Evolutionary conservation across 306 rosid species (phyloP).

Genomic region (Rosa rugosa): DNA sequence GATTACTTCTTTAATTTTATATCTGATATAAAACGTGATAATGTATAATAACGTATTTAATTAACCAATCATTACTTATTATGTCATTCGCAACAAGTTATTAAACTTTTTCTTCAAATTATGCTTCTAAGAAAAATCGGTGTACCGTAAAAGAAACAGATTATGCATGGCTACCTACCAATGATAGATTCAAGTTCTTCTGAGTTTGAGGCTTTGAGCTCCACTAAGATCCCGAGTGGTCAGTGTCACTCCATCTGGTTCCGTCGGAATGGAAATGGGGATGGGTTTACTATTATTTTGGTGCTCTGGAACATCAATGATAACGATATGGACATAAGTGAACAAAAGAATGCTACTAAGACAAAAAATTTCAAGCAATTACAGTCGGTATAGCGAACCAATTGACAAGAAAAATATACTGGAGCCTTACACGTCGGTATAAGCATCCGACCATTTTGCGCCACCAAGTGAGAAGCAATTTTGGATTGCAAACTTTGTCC

Average conservation of each 20-base stretch:
- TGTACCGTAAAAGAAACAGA: neutral
- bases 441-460: neutral
- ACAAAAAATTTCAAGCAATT: neutral
- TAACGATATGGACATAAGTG: neutral
- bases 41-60: too few relatives aligned
- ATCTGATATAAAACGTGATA: too few relatives aligned
- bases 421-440: neutral
- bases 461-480: neutral
- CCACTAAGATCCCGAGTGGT: neutral
- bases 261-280: neutral
- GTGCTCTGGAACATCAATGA: neutral
- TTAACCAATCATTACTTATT: too few relatives aligned
- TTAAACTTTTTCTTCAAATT: neutral
- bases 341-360: neutral
- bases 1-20: too few relatives aligned
- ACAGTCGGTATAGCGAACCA: neutral
- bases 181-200: neutral
- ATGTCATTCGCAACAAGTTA: too few relatives aligned
- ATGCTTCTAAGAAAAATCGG: neutral
- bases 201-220: neutral
- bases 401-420: neutral
- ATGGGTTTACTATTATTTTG: neutral
- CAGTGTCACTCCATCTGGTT: neutral
- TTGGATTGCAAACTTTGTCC: neutral
- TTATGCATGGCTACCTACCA: neutral